Conservation (phyloP, 805 yeast genomes). For the Metschnikowia cubensis region DNA sequence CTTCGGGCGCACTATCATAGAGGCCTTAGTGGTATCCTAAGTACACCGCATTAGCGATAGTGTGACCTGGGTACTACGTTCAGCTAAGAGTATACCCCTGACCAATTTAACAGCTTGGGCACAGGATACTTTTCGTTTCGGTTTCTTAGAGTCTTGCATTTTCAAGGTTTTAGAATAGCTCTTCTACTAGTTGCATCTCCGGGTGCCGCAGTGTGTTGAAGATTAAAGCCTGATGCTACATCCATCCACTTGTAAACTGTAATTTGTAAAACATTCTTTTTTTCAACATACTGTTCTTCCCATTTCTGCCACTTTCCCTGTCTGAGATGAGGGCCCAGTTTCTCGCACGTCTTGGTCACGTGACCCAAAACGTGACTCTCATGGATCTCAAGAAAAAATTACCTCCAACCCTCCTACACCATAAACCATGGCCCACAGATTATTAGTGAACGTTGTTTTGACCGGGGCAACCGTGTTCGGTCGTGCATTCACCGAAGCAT, state of each 20-base stretch:
- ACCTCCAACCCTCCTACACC: constrained; percentile 1
- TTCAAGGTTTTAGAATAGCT: constrained; percentile 30
- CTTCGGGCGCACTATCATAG: constrained; percentile 34
- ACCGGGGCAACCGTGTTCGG: constrained; percentile 97
- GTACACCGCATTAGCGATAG: constrained; percentile 43
- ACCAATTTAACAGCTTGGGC: constrained; percentile 71
- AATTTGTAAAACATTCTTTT: background rate
- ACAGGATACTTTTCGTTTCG: constrained; percentile 73
- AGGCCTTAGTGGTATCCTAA: constrained; percentile 36
- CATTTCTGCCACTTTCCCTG: too few species aligned
- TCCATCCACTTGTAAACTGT: constrained; percentile 9
- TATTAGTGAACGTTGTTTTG: constrained; percentile 80
- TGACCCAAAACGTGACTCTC: constrained; percentile 3
- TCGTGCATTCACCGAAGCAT: constrained; percentile 93
- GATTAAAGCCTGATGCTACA: constrained; percentile 55
- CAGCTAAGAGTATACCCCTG: constrained; percentile 66
- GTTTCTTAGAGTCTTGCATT: constrained; percentile 57
- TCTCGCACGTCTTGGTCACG: background rate
- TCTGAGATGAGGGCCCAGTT: too few species aligned
- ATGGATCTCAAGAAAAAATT: background rate
- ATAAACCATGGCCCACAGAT: constrained; percentile 73
- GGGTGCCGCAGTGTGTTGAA: constrained; percentile 26
- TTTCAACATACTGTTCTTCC: too few species aligned
- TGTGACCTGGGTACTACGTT: constrained; percentile 38
- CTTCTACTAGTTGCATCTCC: constrained; percentile 24